Evolutionary conservation across 257 asterid genomes (phyloP), one percentile per base, ranked within the genome.

Genomic region (Fraxinus quadrangulata): DNA sequence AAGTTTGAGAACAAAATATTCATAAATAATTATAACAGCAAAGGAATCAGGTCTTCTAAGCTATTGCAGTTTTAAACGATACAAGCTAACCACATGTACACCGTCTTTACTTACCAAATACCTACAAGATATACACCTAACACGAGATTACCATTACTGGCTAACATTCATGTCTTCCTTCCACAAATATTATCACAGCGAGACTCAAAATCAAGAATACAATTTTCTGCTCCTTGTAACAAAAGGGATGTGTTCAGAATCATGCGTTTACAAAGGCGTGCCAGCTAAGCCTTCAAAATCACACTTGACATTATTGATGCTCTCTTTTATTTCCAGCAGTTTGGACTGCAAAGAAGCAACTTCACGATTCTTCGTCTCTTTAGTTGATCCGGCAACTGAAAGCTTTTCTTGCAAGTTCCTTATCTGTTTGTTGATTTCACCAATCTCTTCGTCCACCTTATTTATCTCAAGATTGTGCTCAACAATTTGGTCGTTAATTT

Each of bases 321-420:
- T 36, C 21, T 79, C 87, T 70, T 82, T 78, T 4, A 81, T 71
- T 8, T 80, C 89, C 80, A 77, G 73, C 73, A 80, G 16, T 73
- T 49, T 78, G 21, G 80, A 80, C 76, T 45, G 82, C 86, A 90
- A 73, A 16, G 68, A 33, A 11, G 72, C 83, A 37, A 91, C 78
- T 73, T 86, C 89, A 23, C 2, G 42, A 12, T 81, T 87, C 85
- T 83, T 79, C 19, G 12, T 78, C 75, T 71, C 91, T 81, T 83
- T 87, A 30, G 34, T 83, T 0, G 81, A 80, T 61, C 70, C 65
- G 0, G 76, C 87, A 66, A 56, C 40, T 5, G 82, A 28, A 0
- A 86, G 86, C 87, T 82, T 87, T 30, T 59, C 91, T 77, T 90
- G 84, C 70, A 95, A 77, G 76, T 68, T 81, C 75, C 21, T 34